Evolutionary conservation across 345 rosid genomes (phyloP).

Genomic region (Boechera divaricarpa): DNA sequence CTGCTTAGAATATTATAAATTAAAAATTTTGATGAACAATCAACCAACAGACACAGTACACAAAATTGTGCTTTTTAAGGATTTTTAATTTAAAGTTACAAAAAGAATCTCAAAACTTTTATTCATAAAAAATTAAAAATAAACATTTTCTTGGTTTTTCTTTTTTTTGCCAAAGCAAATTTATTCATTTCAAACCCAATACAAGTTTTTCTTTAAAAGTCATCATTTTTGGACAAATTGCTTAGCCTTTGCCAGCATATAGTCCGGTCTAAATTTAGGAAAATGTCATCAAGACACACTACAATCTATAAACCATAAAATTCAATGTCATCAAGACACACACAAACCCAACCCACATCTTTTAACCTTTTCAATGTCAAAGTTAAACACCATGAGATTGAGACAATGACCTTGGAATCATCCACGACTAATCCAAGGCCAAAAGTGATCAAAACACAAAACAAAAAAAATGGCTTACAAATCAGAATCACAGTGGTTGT

Average conservation of each 20-base stretch:
- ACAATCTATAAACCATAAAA: not conserved
- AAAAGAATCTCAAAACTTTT: not conserved
- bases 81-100: not conserved
- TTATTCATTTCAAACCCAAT: not conserved
- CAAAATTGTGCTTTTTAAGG: not conserved
- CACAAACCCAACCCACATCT: not conserved
- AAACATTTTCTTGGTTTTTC: not conserved
- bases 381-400: not conserved
- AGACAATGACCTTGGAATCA: not conserved
- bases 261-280: not conserved
- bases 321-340: not conserved
- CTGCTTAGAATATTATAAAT: not conserved
- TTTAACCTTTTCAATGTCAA: not conserved
- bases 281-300: conserved; percentile 2
- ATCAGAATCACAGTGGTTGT: conserved; percentile 16
- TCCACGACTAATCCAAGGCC: not conserved
- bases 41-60: conserved; percentile 7
- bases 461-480: not conserved
- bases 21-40: not conserved
- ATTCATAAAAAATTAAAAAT: not conserved
- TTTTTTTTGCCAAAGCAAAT: not conserved
- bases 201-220: not conserved
- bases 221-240: not conserved
- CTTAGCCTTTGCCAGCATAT: not conserved
- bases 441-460: not conserved